Conservation (phyloP, 306 rosid genomes). For the Acacia crassicarpa region DNA sequence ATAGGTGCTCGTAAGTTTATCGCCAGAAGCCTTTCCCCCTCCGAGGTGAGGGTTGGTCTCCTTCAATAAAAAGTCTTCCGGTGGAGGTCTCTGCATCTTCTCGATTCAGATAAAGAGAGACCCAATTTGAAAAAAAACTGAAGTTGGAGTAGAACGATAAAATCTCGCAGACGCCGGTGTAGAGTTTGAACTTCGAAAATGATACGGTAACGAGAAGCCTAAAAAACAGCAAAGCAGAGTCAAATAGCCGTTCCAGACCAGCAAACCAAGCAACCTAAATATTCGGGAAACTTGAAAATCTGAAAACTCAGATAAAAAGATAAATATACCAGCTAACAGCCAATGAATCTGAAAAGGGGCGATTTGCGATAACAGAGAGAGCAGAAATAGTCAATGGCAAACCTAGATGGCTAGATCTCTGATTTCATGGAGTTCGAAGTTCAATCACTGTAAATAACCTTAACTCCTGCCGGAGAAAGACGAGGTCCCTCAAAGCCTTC, state of each 20-base stretch:
- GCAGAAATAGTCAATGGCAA: conserved; percentile 14
- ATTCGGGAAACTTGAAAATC: conserved; percentile 47
- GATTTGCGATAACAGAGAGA: conserved; percentile 21
- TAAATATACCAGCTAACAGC: not conserved
- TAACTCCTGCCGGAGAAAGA: conserved; percentile 23
- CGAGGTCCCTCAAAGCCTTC: conserved; percentile 36
- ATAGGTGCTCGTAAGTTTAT: conserved; percentile 88
- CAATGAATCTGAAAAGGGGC: conserved; percentile 28
- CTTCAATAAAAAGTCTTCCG: conserved; percentile 86
- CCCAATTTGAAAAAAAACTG: conserved; percentile 31
- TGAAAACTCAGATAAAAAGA: conserved; percentile 22
- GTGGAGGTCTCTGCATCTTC: conserved; percentile 93
- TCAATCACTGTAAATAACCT: conserved; percentile 19
- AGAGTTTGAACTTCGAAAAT: conserved; percentile 39
- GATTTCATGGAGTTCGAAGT: conserved; percentile 14
- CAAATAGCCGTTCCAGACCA: conserved; percentile 55
- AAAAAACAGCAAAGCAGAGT: conserved; percentile 49
- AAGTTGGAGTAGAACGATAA: conserved; percentile 28
- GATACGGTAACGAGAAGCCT: conserved; percentile 58
- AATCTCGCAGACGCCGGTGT: conserved; percentile 19
- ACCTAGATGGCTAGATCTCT: conserved; percentile 40
- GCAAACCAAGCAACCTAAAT: conserved; percentile 45
- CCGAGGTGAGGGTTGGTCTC: conserved; percentile 98
- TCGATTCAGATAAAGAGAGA: conserved; percentile 29
- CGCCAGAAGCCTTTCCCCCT: conserved; percentile 90